These are phyloP conservation scores for Rhodotorula sp. DNA, from an alignment of 1,284 basidiomycete species.

Conservation along the genomic window DNA sequence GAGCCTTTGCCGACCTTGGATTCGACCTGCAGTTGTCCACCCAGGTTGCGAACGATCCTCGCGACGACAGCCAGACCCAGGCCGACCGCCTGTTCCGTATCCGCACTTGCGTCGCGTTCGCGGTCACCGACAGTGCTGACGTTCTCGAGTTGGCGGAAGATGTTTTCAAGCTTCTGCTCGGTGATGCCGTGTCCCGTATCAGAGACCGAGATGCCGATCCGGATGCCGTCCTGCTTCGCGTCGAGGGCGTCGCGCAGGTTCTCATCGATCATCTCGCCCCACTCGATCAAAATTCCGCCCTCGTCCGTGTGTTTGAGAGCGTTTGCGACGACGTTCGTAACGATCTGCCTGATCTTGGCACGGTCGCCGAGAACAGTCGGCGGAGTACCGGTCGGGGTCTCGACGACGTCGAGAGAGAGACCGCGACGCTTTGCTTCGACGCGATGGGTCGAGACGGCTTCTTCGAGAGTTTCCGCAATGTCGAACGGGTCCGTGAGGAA, in stretches of 20 bases:
- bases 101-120: conserved; percentile 12
- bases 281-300: conserved; percentile 52
- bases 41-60: conserved; percentile 50
- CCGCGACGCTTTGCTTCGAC: conserved; percentile 69
- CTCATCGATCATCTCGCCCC: conserved; percentile 42
- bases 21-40: conserved; percentile 51
- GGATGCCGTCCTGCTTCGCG: conserved; percentile 53
- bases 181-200: conserved; percentile 61
- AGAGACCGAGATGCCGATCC: conserved; percentile 53
- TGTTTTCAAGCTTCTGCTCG: conserved; percentile 68
- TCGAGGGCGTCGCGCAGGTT: conserved; percentile 32
- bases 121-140: conserved; percentile 50
- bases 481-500: conserved; percentile 81
- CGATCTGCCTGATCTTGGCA: conserved; percentile 70
- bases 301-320: conserved; percentile 73
- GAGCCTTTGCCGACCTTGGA: conserved; percentile 50
- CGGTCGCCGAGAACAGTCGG: conserved; percentile 47
- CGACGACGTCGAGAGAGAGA: conserved; percentile 62
- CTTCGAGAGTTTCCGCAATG: conserved; percentile 64
- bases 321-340: conserved; percentile 81
- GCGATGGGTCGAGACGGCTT: conserved; percentile 61
- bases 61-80: conserved; percentile 51
- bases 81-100: conserved; percentile 21
- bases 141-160: conserved; percentile 83
- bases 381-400: conserved; percentile 42